These are phyloP conservation scores for Suillus paluster DNA, from an alignment of 768 basidiomycete genomes.

Conservation along the genomic window DNA sequence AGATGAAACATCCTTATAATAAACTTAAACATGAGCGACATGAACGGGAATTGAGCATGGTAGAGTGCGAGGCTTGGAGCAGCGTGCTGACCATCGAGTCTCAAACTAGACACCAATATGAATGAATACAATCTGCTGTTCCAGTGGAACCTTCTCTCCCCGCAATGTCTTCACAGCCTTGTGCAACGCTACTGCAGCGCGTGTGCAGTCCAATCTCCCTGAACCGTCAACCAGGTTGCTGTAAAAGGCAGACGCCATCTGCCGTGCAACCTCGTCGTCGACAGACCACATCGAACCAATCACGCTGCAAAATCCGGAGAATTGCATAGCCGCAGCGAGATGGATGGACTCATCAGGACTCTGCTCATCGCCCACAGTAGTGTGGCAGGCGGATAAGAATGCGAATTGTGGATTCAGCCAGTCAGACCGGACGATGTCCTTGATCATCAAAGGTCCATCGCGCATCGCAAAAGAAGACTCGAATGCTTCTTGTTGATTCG, in stretches of 20 bases:
- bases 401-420: constrained; percentile 6
- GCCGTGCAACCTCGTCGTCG: constrained; percentile 2
- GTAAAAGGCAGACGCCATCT: constrained; percentile 1
- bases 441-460: too few relatives aligned
- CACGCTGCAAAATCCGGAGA: constrained; percentile 24
- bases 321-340: constrained; percentile 26
- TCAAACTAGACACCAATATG: constrained; percentile 3
- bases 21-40: too few relatives aligned
- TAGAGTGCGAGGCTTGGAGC: too few relatives aligned
- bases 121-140: constrained; percentile 8
- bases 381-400: constrained; percentile 27
- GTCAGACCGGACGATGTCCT: not conserved
- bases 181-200: constrained; percentile 8
- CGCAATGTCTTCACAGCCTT: not conserved
- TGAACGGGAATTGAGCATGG: too few relatives aligned
- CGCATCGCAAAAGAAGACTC: too few relatives aligned
- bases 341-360: constrained; percentile 24
- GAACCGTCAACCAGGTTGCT: not conserved
- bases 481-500: too few relatives aligned
- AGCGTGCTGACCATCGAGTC: too few relatives aligned
- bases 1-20: too few relatives aligned
- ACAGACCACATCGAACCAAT: constrained; percentile 27
- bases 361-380: constrained; percentile 20
- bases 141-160: not conserved
- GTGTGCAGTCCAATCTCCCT: constrained; percentile 2